Conservation (phyloP, 495 filamentous ascomycete species). For the Penicillium chermesinum region DNA sequence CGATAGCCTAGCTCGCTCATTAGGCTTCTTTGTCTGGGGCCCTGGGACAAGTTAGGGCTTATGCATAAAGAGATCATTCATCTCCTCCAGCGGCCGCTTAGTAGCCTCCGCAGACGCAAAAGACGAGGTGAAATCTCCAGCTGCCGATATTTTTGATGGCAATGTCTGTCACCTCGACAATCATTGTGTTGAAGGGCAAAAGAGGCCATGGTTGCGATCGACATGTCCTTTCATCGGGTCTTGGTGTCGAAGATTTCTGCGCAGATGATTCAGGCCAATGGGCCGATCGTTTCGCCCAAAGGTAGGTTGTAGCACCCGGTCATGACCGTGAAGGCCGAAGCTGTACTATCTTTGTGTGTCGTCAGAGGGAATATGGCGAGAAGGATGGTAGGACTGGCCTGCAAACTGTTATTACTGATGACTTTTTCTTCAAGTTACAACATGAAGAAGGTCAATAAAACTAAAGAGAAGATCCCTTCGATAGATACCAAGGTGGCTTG, state of each 20-base stretch:
- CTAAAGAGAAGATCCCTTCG: no score
- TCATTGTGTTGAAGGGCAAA: slow-evolving; percentile 64
- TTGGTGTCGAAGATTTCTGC: slow-evolving; percentile 60
- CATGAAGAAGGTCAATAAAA: no score
- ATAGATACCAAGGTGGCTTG: not conserved
- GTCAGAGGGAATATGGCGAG: slow-evolving; percentile 1
- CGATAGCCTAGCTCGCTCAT: slow-evolving; percentile 16
- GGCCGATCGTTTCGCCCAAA: slow-evolving; percentile 1
- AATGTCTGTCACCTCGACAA: slow-evolving; percentile 53
- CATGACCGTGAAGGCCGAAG: slow-evolving; percentile 2
- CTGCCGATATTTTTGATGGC: slow-evolving; percentile 39
- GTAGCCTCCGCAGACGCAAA: slow-evolving; percentile 48
- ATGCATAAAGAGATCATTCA: slow-evolving; percentile 57
- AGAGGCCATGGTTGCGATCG: slow-evolving; percentile 52
- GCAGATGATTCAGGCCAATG: slow-evolving; percentile 28
- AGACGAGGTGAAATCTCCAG: slow-evolving; percentile 48
- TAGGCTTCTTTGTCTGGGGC: slow-evolving; percentile 11
- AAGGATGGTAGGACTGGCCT: slow-evolving; percentile 2
- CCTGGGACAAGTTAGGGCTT: slow-evolving; percentile 55
- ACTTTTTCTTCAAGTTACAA: no score
- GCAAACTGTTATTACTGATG: not conserved
- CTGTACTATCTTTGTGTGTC: not conserved
- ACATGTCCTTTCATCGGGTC: slow-evolving; percentile 55
- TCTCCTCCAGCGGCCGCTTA: slow-evolving; percentile 54
- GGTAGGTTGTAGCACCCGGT: slow-evolving; percentile 5